Evolutionary conservation across 768 basidiomycete species (phyloP).

Genomic region (Pleurotus citrinopileatus): DNA sequence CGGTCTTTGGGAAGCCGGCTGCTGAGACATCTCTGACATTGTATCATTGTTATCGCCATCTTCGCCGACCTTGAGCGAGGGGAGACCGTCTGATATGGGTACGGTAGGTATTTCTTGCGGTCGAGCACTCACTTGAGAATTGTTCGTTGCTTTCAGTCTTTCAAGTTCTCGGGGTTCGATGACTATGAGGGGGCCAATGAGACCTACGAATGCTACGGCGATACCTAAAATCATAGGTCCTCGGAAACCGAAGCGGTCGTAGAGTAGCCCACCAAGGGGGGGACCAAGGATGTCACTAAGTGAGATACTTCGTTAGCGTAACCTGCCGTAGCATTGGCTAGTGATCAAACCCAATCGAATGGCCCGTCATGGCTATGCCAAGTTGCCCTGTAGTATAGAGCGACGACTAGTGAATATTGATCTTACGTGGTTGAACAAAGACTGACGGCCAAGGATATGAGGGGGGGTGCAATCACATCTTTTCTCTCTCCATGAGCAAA

Average conservation of each 20-base stretch:
- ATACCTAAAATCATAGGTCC: constrained; percentile 59
- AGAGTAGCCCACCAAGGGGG: constrained; percentile 55
- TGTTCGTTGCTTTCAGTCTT: neutral
- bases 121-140: neutral
- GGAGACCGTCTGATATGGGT: neutral
- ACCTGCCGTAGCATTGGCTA: too few species aligned
- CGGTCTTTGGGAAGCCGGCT: neutral
- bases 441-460: constrained; percentile 45
- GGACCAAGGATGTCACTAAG: constrained; percentile 50
- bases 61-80: neutral
- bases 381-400: constrained; percentile 56
- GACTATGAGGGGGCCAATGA: constrained; percentile 49
- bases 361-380: constrained; percentile 57
- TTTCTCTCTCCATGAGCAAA: neutral
- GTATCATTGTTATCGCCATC: neutral
- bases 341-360: constrained; percentile 51
- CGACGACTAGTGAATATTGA: neutral
- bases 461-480: constrained; percentile 59
- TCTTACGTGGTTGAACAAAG: neutral
- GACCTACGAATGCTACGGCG: constrained; percentile 42
- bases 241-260: constrained; percentile 52
- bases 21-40: neutral
- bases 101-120: neutral
- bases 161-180: constrained; percentile 55
- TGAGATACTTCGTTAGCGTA: too few species aligned